Percentiles rank a stretch among this genome's conserved stretches.
phyloP scores from a whole-genome alignment of 169 alveolate genomes.

The Eimeria tenella region DNA sequence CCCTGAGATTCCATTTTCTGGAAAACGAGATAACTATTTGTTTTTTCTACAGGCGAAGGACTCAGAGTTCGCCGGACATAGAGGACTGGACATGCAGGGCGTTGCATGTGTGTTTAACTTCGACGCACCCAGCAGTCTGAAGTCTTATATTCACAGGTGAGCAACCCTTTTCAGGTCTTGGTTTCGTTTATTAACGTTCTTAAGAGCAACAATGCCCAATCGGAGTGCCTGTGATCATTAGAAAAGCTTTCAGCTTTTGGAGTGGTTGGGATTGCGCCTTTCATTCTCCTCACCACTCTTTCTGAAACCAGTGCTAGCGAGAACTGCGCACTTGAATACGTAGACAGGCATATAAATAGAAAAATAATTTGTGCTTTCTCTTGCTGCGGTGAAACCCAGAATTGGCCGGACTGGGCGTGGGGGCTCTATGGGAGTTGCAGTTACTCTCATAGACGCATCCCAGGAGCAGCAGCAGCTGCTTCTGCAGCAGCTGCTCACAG shows the following conservation, averaged over 20 bases:
- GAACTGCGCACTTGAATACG: too few species aligned
- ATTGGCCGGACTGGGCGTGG: conserved; percentile 83
- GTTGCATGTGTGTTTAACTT: conserved; percentile 92
- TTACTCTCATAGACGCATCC: conserved; percentile 69
- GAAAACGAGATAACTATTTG: not conserved
- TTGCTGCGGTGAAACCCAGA: conserved; percentile 40
- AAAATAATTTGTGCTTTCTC: not conserved
- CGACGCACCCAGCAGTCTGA: conserved; percentile 89
- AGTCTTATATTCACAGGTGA: conserved; percentile 93
- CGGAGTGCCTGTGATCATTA: too few species aligned
- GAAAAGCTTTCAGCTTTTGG: not conserved
- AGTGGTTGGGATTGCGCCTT: too few species aligned
- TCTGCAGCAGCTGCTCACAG: conserved; percentile 37
- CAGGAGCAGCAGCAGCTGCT: conserved; percentile 66
- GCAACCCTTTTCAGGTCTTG: not conserved
- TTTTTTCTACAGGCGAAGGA: conserved; percentile 54
- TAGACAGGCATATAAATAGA: too few species aligned
- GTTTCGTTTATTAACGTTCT: not conserved
- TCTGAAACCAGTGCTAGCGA: too few species aligned
- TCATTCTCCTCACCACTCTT: too few species aligned
- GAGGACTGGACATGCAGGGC: conserved; percentile 92
- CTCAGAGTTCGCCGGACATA: conserved; percentile 71
- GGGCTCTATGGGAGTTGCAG: conserved; percentile 81
- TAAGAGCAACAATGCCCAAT: not conserved
- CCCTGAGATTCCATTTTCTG: too few species aligned